These are phyloP conservation scores for Zygosaccharomyces bisporus DNA, from an alignment of 805 yeast species.

Conservation along the genomic window DNA sequence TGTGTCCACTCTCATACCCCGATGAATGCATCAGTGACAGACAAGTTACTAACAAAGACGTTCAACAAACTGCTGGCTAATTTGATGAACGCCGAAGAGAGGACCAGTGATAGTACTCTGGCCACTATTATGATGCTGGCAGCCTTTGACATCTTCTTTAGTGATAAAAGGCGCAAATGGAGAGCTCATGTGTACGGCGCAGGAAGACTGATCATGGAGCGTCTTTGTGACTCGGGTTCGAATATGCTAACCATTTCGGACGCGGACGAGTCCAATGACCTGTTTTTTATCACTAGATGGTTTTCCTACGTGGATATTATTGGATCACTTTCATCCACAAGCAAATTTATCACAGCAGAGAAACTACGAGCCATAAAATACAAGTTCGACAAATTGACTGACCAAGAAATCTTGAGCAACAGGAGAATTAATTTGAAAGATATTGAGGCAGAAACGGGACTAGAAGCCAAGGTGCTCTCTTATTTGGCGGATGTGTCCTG, in stretches of 20 bases:
- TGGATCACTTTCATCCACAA: constrained; percentile 57
- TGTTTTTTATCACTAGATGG: constrained; percentile 62
- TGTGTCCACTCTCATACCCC: constrained; percentile 27
- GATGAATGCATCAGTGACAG: constrained; percentile 26
- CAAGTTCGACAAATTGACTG: constrained; percentile 20
- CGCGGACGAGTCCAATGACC: constrained; percentile 20
- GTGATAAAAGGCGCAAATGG: constrained; percentile 47
- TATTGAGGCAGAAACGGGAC: constrained; percentile 62
- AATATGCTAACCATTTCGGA: constrained; percentile 16
- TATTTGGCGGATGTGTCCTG: constrained; percentile 48
- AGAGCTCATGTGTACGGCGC: constrained; percentile 67
- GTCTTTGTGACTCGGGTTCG: constrained; percentile 13
- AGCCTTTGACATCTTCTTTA: constrained; percentile 52
- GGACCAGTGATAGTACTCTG: constrained; percentile 63
- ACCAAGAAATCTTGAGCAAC: constrained; percentile 4
- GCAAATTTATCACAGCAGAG: constrained; percentile 10
- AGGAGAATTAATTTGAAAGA: constrained; percentile 36
- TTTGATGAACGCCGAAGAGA: constrained; percentile 47
- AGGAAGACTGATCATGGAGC: constrained; percentile 47
- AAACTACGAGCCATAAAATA: constrained; percentile 15
- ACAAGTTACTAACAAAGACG: constrained; percentile 52
- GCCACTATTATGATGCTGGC: constrained; percentile 58
- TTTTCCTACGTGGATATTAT: constrained; percentile 64
- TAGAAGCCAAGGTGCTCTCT: constrained; percentile 60
- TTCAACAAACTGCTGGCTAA: constrained; percentile 52